Conservation (phyloP, 2,329 filamentous ascomycete species). For the Paramyrothecium sp. region DNA sequence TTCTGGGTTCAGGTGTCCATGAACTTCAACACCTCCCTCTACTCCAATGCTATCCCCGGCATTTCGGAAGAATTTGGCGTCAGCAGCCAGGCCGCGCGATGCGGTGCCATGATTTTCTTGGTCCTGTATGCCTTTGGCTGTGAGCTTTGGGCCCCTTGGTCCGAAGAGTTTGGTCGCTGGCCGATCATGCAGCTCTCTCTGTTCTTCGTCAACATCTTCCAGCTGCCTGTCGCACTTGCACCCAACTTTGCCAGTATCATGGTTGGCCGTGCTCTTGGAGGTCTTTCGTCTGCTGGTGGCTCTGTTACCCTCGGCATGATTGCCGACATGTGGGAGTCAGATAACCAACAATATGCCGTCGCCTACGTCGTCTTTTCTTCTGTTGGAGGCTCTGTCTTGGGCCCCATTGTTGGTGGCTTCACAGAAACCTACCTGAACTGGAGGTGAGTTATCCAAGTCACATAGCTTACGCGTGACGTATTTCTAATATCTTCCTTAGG, state of each 20-base stretch:
- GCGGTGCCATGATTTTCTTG: constrained; percentile 76
- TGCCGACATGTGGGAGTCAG: constrained; percentile 70
- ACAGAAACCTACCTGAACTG: constrained; percentile 65
- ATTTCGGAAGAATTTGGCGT: constrained; percentile 68
- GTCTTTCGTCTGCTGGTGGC: constrained; percentile 69
- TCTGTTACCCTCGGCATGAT: constrained; percentile 75
- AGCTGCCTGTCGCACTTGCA: constrained; percentile 69
- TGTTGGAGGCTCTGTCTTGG: constrained; percentile 73
- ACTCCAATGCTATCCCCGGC: constrained; percentile 66
- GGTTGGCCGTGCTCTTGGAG: constrained; percentile 68
- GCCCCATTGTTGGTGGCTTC: constrained; percentile 77
- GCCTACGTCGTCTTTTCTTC: constrained; percentile 78
- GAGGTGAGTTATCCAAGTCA: constrained; percentile 43
- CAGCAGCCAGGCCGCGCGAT: constrained; percentile 65
- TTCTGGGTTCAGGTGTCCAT: constrained; percentile 74
- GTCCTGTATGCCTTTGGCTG: constrained; percentile 82
- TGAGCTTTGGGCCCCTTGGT: constrained; percentile 87
- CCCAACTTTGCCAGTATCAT: constrained; percentile 71
- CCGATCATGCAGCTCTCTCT: constrained; percentile 72
- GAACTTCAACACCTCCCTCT: constrained; percentile 77
- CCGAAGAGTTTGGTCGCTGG: constrained; percentile 77
- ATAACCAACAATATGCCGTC: constrained; percentile 72
- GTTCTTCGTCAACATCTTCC: constrained; percentile 75
- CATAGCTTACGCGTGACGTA: background rate
- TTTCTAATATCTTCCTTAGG: constrained; percentile 17